Percentiles rank a stretch among this genome's conserved stretches.
Conservation (phyloP, 2,329 filamentous ascomycete species). For the Fusarium sp. region DNA sequence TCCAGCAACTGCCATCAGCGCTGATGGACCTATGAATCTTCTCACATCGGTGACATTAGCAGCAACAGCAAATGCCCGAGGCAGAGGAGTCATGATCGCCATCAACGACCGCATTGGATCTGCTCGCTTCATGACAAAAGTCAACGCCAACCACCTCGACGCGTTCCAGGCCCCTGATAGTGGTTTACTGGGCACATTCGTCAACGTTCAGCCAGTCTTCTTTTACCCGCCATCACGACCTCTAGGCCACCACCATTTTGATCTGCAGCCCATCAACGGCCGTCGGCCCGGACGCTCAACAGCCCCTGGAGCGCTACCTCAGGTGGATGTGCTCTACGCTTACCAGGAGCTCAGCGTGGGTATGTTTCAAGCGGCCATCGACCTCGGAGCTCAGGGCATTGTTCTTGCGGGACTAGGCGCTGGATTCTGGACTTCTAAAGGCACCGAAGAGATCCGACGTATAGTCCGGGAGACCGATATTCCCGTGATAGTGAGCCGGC, state of each 20-base stretch:
- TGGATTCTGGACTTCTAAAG: slow-evolving; percentile 59
- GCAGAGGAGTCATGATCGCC: slow-evolving; percentile 68
- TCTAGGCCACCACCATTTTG: slow-evolving; percentile 58
- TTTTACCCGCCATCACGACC: slow-evolving; percentile 66
- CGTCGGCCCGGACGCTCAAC: slow-evolving; percentile 19
- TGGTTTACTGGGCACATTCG: slow-evolving; percentile 67
- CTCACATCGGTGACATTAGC: slow-evolving; percentile 70
- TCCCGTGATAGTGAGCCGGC: slow-evolving; percentile 63
- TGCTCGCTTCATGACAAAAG: slow-evolving; percentile 70
- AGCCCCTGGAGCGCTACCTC: slow-evolving; percentile 54
- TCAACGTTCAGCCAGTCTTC: slow-evolving; percentile 69
- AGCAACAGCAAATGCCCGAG: slow-evolving; percentile 55
- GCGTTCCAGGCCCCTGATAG: slow-evolving; percentile 69
- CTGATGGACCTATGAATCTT: slow-evolving; percentile 72
- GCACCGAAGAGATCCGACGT: slow-evolving; percentile 54
- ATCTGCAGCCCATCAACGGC: slow-evolving; percentile 44
- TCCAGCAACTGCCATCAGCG: slow-evolving; percentile 69
- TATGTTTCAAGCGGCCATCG: slow-evolving; percentile 61
- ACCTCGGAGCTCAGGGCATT: slow-evolving; percentile 63
- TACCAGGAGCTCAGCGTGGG: slow-evolving; percentile 63
- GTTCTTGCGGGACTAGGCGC: slow-evolving; percentile 67
- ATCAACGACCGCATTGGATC: slow-evolving; percentile 70
- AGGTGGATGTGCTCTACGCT: slow-evolving; percentile 67
- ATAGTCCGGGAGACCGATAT: slow-evolving; percentile 58
- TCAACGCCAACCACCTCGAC: slow-evolving; percentile 70